These are phyloP conservation scores for Phycomyces blakesleeanus DNA, from an alignment of 192 early-diverging fungal genomes.

Conservation along the genomic window DNA sequence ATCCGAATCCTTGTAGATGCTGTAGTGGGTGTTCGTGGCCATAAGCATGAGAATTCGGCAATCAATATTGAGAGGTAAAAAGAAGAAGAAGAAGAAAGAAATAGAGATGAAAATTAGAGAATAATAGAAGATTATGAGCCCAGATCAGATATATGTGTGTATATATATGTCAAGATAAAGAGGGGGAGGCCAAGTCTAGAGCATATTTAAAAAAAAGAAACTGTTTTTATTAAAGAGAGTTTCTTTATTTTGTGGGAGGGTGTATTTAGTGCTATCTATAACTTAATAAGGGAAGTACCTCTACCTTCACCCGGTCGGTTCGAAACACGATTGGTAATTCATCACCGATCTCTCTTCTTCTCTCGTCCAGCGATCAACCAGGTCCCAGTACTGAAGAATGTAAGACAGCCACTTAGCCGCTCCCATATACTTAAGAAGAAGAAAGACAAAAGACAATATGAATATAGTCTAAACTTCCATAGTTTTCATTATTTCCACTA, in stretches of 20 bases:
- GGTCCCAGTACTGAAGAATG: slow-evolving; percentile 72
- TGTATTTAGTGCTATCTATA: slow-evolving; percentile 39
- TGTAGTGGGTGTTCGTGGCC: slow-evolving; percentile 45
- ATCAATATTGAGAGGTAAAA: slow-evolving; percentile 24
- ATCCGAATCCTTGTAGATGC: slow-evolving; percentile 55
- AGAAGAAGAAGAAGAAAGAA: too few species aligned
- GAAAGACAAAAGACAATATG: background rate
- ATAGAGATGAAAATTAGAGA: too few species aligned
- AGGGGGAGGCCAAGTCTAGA: too few species aligned
- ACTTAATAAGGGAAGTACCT: slow-evolving; percentile 70
- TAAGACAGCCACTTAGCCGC: slow-evolving; percentile 34
- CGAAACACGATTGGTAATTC: slow-evolving; percentile 68
- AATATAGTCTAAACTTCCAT: slow-evolving; percentile 8
- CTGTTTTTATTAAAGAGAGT: too few species aligned
- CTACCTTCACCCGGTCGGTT: slow-evolving; percentile 78
- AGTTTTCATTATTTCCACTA: slow-evolving; percentile 76
- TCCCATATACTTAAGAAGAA: too few species aligned
- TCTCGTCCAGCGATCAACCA: slow-evolving; percentile 74
- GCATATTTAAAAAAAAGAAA: too few species aligned
- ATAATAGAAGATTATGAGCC: background rate
- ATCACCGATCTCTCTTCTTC: slow-evolving; percentile 55
- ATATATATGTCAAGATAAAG: too few species aligned
- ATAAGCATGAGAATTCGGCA: slow-evolving; percentile 4
- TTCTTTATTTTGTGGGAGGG: background rate
- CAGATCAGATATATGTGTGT: slow-evolving; percentile 11